These are phyloP conservation scores for Aspergillus homomorphus DNA, from an alignment of 495 filamentous ascomycete genomes.

Conservation along the genomic window DNA sequence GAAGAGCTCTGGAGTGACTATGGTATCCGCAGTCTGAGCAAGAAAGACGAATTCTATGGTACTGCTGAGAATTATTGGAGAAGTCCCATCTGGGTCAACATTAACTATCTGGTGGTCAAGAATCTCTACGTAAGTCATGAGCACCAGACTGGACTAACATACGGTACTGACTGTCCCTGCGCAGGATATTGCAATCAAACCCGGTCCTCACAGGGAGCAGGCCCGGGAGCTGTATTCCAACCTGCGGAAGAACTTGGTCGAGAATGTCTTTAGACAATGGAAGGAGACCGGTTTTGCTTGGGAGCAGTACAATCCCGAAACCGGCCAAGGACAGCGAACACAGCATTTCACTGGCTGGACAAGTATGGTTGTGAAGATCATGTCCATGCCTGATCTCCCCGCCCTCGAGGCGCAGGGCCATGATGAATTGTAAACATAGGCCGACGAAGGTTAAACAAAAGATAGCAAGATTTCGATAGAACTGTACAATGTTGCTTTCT, in stretches of 20 bases:
- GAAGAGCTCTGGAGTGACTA: conserved; percentile 83
- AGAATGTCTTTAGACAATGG: conserved; percentile 87
- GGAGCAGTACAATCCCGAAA: conserved; percentile 98
- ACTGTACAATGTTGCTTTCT: conserved; percentile 14
- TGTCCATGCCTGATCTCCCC: conserved; percentile 74
- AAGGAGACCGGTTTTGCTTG: conserved; percentile 91
- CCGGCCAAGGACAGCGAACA: conserved; percentile 85
- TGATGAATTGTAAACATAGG: conserved; percentile 40
- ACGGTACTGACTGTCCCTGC: conserved; percentile 18
- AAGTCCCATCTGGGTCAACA: conserved; percentile 94
- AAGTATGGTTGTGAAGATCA: conserved; percentile 94
- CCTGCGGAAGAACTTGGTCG: conserved; percentile 79
- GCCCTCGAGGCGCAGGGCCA: conserved; percentile 27
- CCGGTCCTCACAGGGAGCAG: conserved; percentile 65
- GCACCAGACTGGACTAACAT: conserved; percentile 5
- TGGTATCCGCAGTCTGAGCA: conserved; percentile 84
- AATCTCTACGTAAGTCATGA: conserved; percentile 69
- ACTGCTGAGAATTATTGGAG: conserved; percentile 97
- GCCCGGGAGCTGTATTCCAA: conserved; percentile 72
- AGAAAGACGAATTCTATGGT: conserved; percentile 75
- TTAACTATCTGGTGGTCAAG: conserved; percentile 86
- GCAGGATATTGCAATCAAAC: conserved; percentile 42
- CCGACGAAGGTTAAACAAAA: conserved; percentile 2
- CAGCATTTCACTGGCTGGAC: conserved; percentile 99
- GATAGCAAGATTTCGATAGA: conserved; percentile 3